phyloP scores from a whole-genome alignment of 306 rosid species.

The Albizia julibrissin region DNA sequence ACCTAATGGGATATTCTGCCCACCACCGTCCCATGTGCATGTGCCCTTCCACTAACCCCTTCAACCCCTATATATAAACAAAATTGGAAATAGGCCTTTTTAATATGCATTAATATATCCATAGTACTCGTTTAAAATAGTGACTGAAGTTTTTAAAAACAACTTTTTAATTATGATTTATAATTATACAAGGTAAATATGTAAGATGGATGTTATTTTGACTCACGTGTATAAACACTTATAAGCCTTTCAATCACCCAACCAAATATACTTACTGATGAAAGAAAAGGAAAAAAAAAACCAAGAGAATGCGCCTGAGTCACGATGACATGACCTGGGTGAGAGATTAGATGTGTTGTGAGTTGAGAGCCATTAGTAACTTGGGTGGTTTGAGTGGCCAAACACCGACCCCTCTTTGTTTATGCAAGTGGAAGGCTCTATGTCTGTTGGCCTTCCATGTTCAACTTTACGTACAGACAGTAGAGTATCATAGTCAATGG shows the following conservation, averaged over 20 bases:
- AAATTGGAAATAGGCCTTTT: background rate
- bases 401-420: background rate
- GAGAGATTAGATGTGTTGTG: background rate
- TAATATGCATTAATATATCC: too few relatives aligned
- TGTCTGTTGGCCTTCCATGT: background rate
- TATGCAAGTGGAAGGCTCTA: background rate
- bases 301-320: background rate
- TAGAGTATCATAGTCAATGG: background rate
- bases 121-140: too few relatives aligned
- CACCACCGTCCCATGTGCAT: constrained; percentile 93
- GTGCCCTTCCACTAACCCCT: constrained; percentile 28
- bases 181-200: too few relatives aligned
- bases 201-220: too few relatives aligned
- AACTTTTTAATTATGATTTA: too few relatives aligned
- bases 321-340: background rate
- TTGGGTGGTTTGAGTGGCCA: background rate
- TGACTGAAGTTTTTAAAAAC: too few relatives aligned
- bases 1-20: constrained; percentile 36
- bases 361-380: background rate
- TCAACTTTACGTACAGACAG: background rate
- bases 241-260: too few relatives aligned
- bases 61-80: background rate
- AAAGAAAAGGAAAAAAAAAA: too few relatives aligned
- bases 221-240: too few relatives aligned
- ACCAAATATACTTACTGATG: too few relatives aligned